Conservation (phyloP, 2,329 filamentous ascomycete genomes). For the Macrophomina tecta region DNA sequence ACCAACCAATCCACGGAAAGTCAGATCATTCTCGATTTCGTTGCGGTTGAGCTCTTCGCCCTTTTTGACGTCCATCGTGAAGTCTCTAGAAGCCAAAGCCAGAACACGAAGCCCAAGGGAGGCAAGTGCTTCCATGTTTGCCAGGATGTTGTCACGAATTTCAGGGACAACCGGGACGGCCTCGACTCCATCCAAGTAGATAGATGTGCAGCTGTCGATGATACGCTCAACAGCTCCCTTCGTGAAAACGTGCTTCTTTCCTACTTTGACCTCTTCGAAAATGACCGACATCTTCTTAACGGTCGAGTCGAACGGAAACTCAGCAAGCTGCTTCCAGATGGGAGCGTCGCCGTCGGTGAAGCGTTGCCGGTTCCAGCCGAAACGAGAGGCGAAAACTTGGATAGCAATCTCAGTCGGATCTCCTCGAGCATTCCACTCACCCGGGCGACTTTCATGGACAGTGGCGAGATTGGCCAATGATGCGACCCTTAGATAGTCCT, state of each 20-base stretch:
- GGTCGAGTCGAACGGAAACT: slow-evolving; percentile 76
- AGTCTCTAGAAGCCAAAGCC: slow-evolving; percentile 63
- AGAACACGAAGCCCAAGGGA: slow-evolving; percentile 72
- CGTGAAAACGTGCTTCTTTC: slow-evolving; percentile 59
- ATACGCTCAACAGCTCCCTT: slow-evolving; percentile 75
- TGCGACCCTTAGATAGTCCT: slow-evolving; percentile 66
- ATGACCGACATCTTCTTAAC: slow-evolving; percentile 81
- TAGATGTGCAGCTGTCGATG: slow-evolving; percentile 64
- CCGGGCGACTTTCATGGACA: slow-evolving; percentile 62
- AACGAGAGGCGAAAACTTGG: slow-evolving; percentile 74
- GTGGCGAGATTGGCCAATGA: slow-evolving; percentile 70
- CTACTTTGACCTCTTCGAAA: slow-evolving; percentile 54
- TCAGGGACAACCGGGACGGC: slow-evolving; percentile 56
- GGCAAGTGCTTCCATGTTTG: slow-evolving; percentile 72
- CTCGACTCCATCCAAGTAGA: slow-evolving; percentile 53
- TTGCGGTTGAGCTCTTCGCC: slow-evolving; percentile 59
- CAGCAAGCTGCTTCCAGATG: slow-evolving; percentile 56
- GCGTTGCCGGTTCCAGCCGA: slow-evolving; percentile 65
- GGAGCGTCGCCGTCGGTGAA: slow-evolving; percentile 50
- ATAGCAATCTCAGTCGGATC: slow-evolving; percentile 77
- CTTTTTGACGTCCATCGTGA: slow-evolving; percentile 51
- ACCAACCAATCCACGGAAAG: slow-evolving; percentile 79
- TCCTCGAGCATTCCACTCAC: slow-evolving; percentile 68
- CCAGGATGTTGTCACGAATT: slow-evolving; percentile 62
- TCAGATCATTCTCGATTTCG: slow-evolving; percentile 70